Conservation (phyloP, 495 filamentous ascomycete genomes). For the Achaetomiella virescens region DNA sequence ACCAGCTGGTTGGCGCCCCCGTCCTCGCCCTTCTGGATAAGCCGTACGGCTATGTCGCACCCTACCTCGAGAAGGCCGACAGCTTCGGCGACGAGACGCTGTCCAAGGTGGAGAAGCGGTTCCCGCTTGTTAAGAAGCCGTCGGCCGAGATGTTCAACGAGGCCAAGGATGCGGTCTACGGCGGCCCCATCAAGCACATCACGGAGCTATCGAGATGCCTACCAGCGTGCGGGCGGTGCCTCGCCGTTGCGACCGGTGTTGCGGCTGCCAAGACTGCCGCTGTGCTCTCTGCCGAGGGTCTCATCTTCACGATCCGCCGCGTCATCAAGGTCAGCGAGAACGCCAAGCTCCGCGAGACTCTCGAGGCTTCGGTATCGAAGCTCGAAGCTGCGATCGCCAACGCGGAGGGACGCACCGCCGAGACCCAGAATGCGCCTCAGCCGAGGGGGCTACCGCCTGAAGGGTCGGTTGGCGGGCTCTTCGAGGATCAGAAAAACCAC, state of each 20-base stretch:
- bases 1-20: conserved; percentile 57
- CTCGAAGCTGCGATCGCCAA: not conserved
- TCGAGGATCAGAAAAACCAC: not conserved
- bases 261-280: conserved; percentile 51
- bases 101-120: conserved; percentile 63
- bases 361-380: not conserved
- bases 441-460: not conserved
- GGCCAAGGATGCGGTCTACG: conserved; percentile 56
- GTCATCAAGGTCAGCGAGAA: not conserved
- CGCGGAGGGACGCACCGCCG: not conserved
- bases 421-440: not conserved
- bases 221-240: conserved; percentile 48
- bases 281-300: not conserved
- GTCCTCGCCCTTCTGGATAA: conserved; percentile 69
- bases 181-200: conserved; percentile 63
- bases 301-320: not conserved
- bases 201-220: conserved; percentile 67
- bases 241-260: conserved; percentile 42
- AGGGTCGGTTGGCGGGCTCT: not conserved
- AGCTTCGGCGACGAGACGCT: conserved; percentile 70
- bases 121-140: conserved; percentile 86
- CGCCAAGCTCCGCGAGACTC: not conserved
- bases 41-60: conserved; percentile 70
- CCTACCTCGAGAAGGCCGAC: conserved; percentile 79
- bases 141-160: conserved; percentile 67